A percentile compares a stretch with the other conserved stretches of the same genome.
phyloP scores from a whole-genome alignment of 805 yeast genomes.

The Candida sonorensis region DNA sequence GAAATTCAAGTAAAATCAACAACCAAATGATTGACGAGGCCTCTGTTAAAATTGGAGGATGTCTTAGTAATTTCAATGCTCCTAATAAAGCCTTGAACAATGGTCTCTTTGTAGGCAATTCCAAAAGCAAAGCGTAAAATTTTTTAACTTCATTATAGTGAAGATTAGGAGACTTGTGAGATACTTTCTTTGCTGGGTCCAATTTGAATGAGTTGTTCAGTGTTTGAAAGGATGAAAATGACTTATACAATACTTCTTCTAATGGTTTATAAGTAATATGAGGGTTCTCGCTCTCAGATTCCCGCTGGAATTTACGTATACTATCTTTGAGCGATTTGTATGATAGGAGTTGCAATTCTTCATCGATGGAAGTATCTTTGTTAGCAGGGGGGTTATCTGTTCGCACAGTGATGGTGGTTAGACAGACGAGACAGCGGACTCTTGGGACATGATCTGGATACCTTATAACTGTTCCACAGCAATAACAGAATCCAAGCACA shows the following conservation, averaged over 20 bases:
- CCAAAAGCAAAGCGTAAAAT: constrained; percentile 38
- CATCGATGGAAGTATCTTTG: too few species aligned
- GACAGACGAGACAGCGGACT: constrained; percentile 59
- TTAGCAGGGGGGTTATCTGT: too few species aligned
- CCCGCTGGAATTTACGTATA: too few species aligned
- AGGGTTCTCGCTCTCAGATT: constrained; percentile 4
- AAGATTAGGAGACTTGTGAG: constrained; percentile 41
- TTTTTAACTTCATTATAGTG: constrained; percentile 40
- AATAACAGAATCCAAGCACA: constrained; percentile 30
- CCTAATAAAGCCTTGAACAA: constrained; percentile 47
- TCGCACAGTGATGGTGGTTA: constrained; percentile 30
- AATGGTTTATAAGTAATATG: constrained; percentile 39
- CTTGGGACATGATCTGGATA: constrained; percentile 30
- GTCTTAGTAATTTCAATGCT: constrained; percentile 43
- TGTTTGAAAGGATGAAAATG: constrained; percentile 41
- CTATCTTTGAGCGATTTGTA: too few species aligned
- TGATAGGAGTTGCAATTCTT: too few species aligned
- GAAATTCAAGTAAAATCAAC: constrained; percentile 62
- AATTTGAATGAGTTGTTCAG: constrained; percentile 52
- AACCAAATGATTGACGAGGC: constrained; percentile 50
- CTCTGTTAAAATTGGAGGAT: constrained; percentile 36
- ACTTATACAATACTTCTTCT: constrained; percentile 35
- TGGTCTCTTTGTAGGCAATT: constrained; percentile 57
- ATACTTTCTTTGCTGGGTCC: constrained; percentile 16
- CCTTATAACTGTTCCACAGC: constrained; percentile 40